A percentile compares a stretch with the other conserved stretches of the same genome.
Conservation (phyloP, 306 rosid genomes). For the Quercus dentata region DNA sequence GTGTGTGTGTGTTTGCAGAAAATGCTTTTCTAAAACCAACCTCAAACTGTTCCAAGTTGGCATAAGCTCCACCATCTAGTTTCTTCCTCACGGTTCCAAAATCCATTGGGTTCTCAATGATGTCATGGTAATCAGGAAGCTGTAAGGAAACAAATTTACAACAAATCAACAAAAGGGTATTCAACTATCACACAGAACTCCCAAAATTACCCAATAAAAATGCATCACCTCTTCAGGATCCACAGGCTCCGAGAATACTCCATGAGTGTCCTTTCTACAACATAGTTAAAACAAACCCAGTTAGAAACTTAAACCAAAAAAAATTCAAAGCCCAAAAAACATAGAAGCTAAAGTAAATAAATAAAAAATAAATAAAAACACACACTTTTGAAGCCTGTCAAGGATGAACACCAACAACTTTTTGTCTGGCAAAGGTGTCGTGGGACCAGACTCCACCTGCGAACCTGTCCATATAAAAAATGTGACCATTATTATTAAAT, state of each 20-base stretch:
- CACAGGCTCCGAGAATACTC: constrained; percentile 92
- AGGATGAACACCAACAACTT: constrained; percentile 98
- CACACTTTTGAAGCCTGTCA: constrained; percentile 97
- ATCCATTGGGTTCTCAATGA: constrained; percentile 81
- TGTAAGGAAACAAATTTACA: constrained; percentile 28
- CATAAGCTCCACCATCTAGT: constrained; percentile 62
- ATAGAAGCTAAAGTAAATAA: constrained; percentile 11
- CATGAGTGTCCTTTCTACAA: constrained; percentile 92
- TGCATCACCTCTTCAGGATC: constrained; percentile 78
- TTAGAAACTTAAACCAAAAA: constrained; percentile 30
- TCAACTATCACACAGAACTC: neutral
- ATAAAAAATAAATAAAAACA: constrained; percentile 21
- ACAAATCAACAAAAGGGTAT: constrained; percentile 19
- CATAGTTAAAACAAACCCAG: constrained; percentile 20
- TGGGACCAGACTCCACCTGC: constrained; percentile 94
- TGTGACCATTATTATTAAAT: constrained; percentile 22
- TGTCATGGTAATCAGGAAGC: constrained; percentile 93
- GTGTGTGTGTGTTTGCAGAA: neutral
- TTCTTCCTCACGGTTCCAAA: constrained; percentile 79
- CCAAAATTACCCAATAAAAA: constrained; percentile 7
- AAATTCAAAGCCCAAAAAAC: neutral
- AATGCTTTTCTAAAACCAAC: constrained; percentile 39
- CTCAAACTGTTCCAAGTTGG: constrained; percentile 76
- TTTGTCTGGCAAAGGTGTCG: constrained; percentile 98
- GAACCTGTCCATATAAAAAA: constrained; percentile 71